phyloP scores from a whole-genome alignment of 805 yeast species.

The Saccharomycopsis oosterbeekiorum region DNA sequence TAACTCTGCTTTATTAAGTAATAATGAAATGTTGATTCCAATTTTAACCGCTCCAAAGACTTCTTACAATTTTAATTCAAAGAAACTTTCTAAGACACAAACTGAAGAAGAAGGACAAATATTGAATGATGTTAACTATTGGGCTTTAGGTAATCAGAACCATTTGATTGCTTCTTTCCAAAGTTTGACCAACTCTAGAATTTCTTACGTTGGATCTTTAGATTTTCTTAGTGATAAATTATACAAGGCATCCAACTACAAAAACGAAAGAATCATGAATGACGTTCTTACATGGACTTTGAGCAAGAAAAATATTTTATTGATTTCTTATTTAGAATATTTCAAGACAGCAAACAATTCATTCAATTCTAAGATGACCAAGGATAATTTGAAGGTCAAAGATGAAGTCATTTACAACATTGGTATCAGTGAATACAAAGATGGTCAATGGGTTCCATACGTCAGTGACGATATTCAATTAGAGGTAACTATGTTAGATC shows the following conservation, averaged over 20 bases:
- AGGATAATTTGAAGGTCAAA: conserved; percentile 53
- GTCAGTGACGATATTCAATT: conserved; percentile 60
- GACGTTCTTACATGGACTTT: conserved; percentile 62
- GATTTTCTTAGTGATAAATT: conserved; percentile 37
- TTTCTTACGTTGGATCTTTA: conserved; percentile 70
- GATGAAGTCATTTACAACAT: conserved; percentile 54
- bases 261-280: conserved; percentile 31
- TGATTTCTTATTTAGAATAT: conserved; percentile 35
- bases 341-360: conserved; percentile 19
- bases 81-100: conserved; percentile 30
- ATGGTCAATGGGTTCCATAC: conserved; percentile 59
- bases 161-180: conserved; percentile 70
- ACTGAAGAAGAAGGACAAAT: conserved; percentile 28
- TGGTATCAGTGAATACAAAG: conserved; percentile 38
- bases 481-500: conserved; percentile 85
- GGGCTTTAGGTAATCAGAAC: conserved; percentile 80
- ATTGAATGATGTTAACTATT: conserved; percentile 34
- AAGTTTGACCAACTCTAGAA: conserved; percentile 67
- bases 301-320: conserved; percentile 56
- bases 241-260: conserved; percentile 20
- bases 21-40: conserved; percentile 63
- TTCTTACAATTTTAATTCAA: conserved; percentile 43
- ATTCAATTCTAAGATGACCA: conserved; percentile 25
- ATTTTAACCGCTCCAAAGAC: conserved; percentile 56
- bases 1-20: conserved; percentile 59